A percentile compares a stretch with the other conserved stretches of the same genome.
Conservation (phyloP, 495 filamentous ascomycete species). For the Sordaria brevicollis region DNA sequence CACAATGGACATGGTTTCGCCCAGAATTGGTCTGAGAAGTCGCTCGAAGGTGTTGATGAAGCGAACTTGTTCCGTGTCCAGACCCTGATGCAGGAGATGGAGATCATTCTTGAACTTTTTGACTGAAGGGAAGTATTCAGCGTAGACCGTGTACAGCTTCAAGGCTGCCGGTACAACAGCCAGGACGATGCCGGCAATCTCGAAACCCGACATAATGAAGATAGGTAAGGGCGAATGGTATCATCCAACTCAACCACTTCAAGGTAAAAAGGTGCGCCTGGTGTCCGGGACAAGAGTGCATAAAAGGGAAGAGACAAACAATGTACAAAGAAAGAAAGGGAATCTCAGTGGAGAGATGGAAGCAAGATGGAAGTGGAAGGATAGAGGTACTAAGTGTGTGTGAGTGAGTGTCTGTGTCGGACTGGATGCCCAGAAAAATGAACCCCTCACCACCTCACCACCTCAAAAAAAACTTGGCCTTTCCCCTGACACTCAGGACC, state of each 20-base stretch:
- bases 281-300: background rate
- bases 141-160: slow-evolving; percentile 23
- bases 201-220: slow-evolving; percentile 16
- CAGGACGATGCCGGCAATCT: slow-evolving; percentile 27
- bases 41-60: slow-evolving; percentile 5
- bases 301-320: background rate
- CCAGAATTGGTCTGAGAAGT: slow-evolving; percentile 1
- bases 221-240: background rate
- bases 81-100: background rate
- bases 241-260: background rate
- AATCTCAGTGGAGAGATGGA: background rate
- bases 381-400: too few relatives aligned
- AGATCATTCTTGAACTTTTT: slow-evolving; percentile 12
- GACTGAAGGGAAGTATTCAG: slow-evolving; percentile 18
- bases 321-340: background rate
- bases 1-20: background rate
- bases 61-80: slow-evolving; percentile 1
- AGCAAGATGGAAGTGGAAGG: too few relatives aligned
- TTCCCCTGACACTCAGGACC: too few relatives aligned
- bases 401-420: too few relatives aligned
- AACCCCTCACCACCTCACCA: background rate
- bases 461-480: too few relatives aligned
- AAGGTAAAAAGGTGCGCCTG: background rate
- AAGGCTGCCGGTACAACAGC: slow-evolving; percentile 24
- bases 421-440: too few relatives aligned